Conservation (phyloP, 257 asterid genomes). For the Mitragyna speciosa region DNA sequence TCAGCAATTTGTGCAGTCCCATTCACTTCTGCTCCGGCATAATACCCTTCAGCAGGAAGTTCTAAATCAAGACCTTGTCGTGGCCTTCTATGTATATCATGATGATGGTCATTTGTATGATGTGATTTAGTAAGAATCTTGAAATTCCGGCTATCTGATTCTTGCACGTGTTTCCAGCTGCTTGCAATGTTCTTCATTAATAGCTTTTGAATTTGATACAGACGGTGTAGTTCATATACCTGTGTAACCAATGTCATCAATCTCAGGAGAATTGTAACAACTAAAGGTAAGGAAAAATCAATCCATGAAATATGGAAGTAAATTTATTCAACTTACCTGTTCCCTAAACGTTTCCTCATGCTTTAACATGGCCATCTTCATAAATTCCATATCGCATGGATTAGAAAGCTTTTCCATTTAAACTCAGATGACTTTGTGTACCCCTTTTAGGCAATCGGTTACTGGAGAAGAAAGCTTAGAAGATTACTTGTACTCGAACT, state of each 20-base stretch:
- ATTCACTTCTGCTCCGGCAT: conserved; percentile 21
- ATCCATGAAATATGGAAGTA: neutral
- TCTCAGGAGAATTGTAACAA: neutral
- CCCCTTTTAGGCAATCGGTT: neutral
- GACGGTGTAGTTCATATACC: conserved; percentile 90
- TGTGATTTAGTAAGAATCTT: conserved; percentile 10
- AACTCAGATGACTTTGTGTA: neutral
- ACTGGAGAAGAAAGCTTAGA: neutral
- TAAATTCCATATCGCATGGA: conserved; percentile 65
- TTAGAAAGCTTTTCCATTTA: conserved; percentile 70
- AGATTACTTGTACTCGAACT: conserved; percentile 5
- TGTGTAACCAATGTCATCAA: conserved; percentile 14
- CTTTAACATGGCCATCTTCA: conserved; percentile 90
- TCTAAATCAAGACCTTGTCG: conserved; percentile 29
- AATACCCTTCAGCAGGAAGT: conserved; percentile 29
- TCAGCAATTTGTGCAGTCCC: conserved; percentile 27
- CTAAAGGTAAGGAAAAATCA: neutral
- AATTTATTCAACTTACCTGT: conserved; percentile 44
- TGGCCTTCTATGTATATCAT: conserved; percentile 18
- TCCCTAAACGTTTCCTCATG: conserved; percentile 90
- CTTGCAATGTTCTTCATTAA: conserved; percentile 58
- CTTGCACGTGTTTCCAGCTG: conserved; percentile 15
- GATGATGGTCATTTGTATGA: conserved; percentile 14
- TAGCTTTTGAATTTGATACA: conserved; percentile 68
- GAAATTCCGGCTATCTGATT: conserved; percentile 18